A percentile compares a stretch with the other conserved stretches of the same genome.
Conservation (phyloP, 2,329 filamentous ascomycete genomes). For the Chaetomiaceae sp. region DNA sequence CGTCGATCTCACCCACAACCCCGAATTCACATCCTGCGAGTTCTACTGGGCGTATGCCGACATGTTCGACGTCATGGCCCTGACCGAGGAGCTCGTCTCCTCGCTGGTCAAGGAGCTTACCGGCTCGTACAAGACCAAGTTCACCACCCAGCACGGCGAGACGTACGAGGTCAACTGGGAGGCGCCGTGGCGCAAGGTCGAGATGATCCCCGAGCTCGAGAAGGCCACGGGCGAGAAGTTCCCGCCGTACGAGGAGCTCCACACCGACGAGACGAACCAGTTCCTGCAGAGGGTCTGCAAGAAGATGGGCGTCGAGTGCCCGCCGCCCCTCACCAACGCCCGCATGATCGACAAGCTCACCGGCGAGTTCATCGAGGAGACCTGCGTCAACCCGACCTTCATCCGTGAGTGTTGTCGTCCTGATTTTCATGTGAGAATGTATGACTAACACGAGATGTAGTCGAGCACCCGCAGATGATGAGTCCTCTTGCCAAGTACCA, state of each 20-base stretch:
- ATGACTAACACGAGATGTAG: slow-evolving; percentile 16
- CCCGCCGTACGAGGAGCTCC: slow-evolving; percentile 80
- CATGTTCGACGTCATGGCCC: slow-evolving; percentile 82
- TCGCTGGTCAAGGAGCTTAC: slow-evolving; percentile 84
- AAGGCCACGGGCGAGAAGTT: slow-evolving; percentile 89
- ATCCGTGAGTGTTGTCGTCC: slow-evolving; percentile 46
- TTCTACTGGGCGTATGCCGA: slow-evolving; percentile 96
- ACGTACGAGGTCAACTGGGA: slow-evolving; percentile 93
- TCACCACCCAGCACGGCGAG: slow-evolving; percentile 81
- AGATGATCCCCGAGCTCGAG: slow-evolving; percentile 94
- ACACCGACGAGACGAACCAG: slow-evolving; percentile 81
- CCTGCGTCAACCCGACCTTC: slow-evolving; percentile 88
- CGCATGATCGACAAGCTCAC: slow-evolving; percentile 95
- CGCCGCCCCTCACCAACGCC: slow-evolving; percentile 84
- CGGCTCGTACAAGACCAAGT: slow-evolving; percentile 78
- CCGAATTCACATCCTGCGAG: slow-evolving; percentile 95
- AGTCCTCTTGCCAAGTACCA: slow-evolving; percentile 95
- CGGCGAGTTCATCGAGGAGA: slow-evolving; percentile 92
- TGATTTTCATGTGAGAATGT: neutral
- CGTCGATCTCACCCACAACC: slow-evolving; percentile 91
- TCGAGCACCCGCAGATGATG: slow-evolving; percentile 77
- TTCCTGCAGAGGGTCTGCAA: slow-evolving; percentile 81
- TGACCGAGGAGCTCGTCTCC: slow-evolving; percentile 91
- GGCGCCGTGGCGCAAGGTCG: slow-evolving; percentile 83
- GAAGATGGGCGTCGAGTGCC: slow-evolving; percentile 87